phyloP scores from a whole-genome alignment of 2,329 filamentous ascomycete species.

The Lasiodiplodia citricola region DNA sequence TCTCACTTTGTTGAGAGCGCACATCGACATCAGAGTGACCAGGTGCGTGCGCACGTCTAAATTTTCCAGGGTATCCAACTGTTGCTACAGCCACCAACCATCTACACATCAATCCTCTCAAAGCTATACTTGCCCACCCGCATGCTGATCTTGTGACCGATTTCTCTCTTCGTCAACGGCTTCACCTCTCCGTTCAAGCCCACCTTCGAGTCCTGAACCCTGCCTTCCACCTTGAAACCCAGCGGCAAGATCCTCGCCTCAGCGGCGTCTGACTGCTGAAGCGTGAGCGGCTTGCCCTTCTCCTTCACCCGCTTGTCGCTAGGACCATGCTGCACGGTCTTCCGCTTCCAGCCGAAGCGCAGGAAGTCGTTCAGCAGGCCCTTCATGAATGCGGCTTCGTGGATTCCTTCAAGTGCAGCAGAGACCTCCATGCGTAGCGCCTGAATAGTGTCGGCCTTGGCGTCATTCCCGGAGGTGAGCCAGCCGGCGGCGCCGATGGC shows the following conservation, averaged over 20 bases:
- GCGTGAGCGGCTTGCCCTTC: constrained; percentile 52
- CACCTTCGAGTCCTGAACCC: constrained; percentile 59
- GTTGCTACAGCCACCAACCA: neutral
- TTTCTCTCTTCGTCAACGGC: constrained; percentile 72
- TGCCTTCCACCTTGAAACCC: constrained; percentile 67
- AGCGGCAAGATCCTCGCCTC: constrained; percentile 66
- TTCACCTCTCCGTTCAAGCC: constrained; percentile 72
- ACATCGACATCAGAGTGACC: neutral
- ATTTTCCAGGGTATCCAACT: constrained; percentile 9
- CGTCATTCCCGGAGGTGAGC: constrained; percentile 62
- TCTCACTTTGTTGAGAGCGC: neutral
- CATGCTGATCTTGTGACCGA: constrained; percentile 77
- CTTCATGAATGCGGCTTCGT: constrained; percentile 70
- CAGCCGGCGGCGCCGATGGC: constrained; percentile 76
- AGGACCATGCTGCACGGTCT: constrained; percentile 35
- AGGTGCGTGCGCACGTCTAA: neutral
- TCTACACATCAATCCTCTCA: constrained; percentile 65
- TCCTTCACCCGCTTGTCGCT: constrained; percentile 34
- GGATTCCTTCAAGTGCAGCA: constrained; percentile 72
- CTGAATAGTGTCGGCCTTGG: constrained; percentile 67
- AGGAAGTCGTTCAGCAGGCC: constrained; percentile 70
- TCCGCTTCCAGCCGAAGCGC: constrained; percentile 56
- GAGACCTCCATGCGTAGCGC: constrained; percentile 71
- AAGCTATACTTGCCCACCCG: constrained; percentile 82
- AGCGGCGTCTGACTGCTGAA: constrained; percentile 39